phyloP scores from a whole-genome alignment of 2,329 filamentous ascomycete genomes.

The Aspergillus vadensis region DNA sequence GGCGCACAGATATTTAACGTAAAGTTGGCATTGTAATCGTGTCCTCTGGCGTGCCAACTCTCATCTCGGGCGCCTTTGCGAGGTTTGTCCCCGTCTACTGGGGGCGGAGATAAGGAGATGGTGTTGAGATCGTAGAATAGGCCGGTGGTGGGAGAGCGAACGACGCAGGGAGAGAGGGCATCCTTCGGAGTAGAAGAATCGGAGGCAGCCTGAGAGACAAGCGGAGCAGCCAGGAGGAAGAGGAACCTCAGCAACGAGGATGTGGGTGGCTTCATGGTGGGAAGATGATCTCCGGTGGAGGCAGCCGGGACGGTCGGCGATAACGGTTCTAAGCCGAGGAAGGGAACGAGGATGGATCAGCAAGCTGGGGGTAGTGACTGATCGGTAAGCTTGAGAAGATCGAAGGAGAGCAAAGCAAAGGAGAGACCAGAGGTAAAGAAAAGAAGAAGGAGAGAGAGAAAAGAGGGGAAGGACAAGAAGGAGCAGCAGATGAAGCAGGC shows the following conservation, averaged over 20 bases:
- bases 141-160: slow-evolving; percentile 61
- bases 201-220: slow-evolving; percentile 37
- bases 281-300: slow-evolving; percentile 11
- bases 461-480: slow-evolving; percentile 5
- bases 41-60: slow-evolving; percentile 53
- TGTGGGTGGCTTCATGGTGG: slow-evolving; percentile 40
- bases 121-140: slow-evolving; percentile 65
- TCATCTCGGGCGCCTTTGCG: slow-evolving; percentile 42
- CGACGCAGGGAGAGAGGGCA: slow-evolving; percentile 60
- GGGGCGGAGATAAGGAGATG: slow-evolving; percentile 55
- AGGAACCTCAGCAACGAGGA: slow-evolving; percentile 32
- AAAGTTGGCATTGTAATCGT: slow-evolving; percentile 55
- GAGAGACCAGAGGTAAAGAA: neutral
- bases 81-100: slow-evolving; percentile 41
- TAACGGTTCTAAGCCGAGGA: slow-evolving; percentile 6
- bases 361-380: neutral
- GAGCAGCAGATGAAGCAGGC: slow-evolving; percentile 11
- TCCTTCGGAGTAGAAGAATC: slow-evolving; percentile 46
- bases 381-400: neutral
- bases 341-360: neutral
- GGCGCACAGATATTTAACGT: slow-evolving; percentile 55
- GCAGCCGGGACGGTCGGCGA: slow-evolving; percentile 8
- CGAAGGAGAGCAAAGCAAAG: neutral
- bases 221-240: slow-evolving; percentile 37
- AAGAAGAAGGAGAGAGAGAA: neutral